Evolutionary conservation across 371 early-diverging fungal genomes (phyloP).

Genomic region (Lichtheimia ramosa): DNA sequence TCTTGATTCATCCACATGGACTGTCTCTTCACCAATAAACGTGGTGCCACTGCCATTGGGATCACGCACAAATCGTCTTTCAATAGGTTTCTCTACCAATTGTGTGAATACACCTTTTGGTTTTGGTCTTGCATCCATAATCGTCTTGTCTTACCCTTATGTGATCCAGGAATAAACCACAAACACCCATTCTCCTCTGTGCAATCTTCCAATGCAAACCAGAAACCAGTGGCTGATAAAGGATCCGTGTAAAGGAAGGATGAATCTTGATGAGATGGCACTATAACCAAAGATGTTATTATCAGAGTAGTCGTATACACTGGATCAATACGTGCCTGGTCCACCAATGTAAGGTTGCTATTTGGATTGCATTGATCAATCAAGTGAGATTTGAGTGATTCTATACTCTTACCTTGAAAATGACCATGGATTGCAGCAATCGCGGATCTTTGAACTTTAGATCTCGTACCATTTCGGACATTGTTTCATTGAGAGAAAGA

Average conservation of each 20-base stretch:
- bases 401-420: conserved; percentile 65
- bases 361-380: background rate
- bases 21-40: conserved; percentile 52
- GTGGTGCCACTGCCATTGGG: conserved; percentile 52
- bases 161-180: conserved; percentile 85
- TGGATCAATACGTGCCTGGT: conserved; percentile 27
- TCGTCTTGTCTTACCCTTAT: conserved; percentile 55
- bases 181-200: conserved; percentile 88
- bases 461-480: conserved; percentile 58
- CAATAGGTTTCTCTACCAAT: conserved; percentile 51
- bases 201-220: conserved; percentile 95
- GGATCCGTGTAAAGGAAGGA: conserved; percentile 91
- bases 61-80: conserved; percentile 75
- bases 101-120: background rate
- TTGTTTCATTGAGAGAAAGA: conserved; percentile 55
- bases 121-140: background rate
- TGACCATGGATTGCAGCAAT: conserved; percentile 90
- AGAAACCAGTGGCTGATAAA: conserved; percentile 83
- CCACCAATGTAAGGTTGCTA: conserved; percentile 81
- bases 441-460: conserved; percentile 75
- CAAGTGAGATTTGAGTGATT: background rate
- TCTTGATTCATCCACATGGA: conserved; percentile 32
- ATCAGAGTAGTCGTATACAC: no score
- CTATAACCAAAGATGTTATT: conserved; percentile 15
- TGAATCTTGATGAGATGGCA: conserved; percentile 86